These are phyloP conservation scores for Mycena galericulata DNA, from an alignment of 768 basidiomycete species.

Conservation along the genomic window DNA sequence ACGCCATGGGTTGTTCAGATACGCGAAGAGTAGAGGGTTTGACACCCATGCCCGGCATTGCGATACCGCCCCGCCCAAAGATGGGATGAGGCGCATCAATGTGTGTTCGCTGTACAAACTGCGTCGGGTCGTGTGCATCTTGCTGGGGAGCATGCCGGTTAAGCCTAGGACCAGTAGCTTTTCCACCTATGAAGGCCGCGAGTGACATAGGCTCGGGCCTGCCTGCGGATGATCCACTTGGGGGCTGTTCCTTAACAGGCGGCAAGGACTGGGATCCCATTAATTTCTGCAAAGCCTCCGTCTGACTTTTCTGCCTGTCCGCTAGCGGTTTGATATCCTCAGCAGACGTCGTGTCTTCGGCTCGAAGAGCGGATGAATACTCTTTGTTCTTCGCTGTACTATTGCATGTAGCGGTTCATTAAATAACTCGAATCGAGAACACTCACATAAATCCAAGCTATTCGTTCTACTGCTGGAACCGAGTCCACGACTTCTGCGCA, in stretches of 20 bases:
- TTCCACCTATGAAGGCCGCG: conserved; percentile 86
- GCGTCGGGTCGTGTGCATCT: conserved; percentile 72
- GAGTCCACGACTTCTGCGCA: conserved; percentile 60
- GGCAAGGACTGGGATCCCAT: conserved; percentile 43
- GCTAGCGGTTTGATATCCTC: conserved; percentile 28
- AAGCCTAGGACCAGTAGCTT: conserved; percentile 78
- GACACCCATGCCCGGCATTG: conserved; percentile 77
- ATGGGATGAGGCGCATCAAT: conserved; percentile 73
- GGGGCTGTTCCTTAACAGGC: neutral
- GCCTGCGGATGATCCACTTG: conserved; percentile 25
- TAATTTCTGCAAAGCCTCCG: conserved; percentile 61
- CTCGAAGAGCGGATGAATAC: conserved; percentile 40
- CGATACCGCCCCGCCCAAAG: conserved; percentile 80
- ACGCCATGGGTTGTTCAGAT: conserved; percentile 3
- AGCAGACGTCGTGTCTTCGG: conserved; percentile 25
- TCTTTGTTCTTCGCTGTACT: conserved; percentile 38
- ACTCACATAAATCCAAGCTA: conserved; percentile 63
- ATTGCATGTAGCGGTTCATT: neutral
- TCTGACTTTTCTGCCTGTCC: conserved; percentile 57
- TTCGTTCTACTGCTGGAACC: conserved; percentile 51
- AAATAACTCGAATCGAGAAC: conserved; percentile 18
- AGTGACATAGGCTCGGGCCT: conserved; percentile 72
- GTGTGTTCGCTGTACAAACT: conserved; percentile 72
- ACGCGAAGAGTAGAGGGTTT: conserved; percentile 15
- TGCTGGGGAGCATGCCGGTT: conserved; percentile 79